Evolutionary conservation across 2,329 filamentous ascomycete genomes (phyloP), one percentile per base, ranked within the genome.

Genomic region (Arthrocladium fulminans): DNA sequence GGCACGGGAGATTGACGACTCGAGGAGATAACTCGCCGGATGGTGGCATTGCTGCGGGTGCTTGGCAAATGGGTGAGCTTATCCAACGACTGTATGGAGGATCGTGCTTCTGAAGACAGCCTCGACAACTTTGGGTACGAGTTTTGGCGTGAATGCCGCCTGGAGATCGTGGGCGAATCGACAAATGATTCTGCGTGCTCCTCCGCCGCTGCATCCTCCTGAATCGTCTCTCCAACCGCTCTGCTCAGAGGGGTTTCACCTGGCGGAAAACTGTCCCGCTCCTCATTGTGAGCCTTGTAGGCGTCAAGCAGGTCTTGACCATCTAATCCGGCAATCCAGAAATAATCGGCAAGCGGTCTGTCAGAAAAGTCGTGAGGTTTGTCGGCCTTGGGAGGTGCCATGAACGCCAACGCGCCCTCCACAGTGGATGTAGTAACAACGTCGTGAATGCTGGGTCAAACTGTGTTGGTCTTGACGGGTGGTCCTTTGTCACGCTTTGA

Each of bases 31-130:
- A 48, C 42, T 7, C 51, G 34, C 22, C 48, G 53, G 60, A 83
- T 80, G 15, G 80, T 83, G 45, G 77, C 66, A 63, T 79, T 83
- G 64, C 80, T 83, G 50, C 80, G 70, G 57, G 81, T 82, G 67
- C 80, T 83, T n/a, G 74, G 66, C 32, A 71, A 69, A 46, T 67
- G 71, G 54, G 65, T 64, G 35, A 63, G 68, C 52, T 69, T 52
- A 60, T 73, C 68, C 35, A 74, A 67, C 34, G 77, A 80, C 57
- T 74, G 61, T 39, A 70, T 68, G 12, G 70, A 71, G 37, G 67
- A 56, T 19, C 68, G 65, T 35, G 64, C 59, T 48, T 65, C 63
- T 46, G 60, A 59, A 10, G 63, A 65, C 13, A 64, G 53, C 35
- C 56, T 61, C 13, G 65, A 63, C 6, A 66, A 59, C 40, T 60